Conservation (phyloP, 768 basidiomycete genomes). For the Omphalotus guepiniiformis region DNA sequence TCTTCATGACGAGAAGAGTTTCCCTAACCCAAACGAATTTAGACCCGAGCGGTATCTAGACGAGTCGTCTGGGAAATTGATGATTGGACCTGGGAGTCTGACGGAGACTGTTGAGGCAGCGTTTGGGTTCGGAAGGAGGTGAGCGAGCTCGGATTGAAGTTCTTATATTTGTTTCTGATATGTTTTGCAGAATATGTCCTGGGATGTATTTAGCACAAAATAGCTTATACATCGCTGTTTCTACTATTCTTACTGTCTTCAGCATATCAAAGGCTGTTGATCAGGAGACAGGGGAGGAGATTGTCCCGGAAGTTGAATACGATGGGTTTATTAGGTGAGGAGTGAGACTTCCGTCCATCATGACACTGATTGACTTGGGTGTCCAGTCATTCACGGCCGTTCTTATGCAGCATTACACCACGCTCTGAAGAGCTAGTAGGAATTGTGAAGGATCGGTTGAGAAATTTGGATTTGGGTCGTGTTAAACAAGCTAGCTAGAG, state of each 20-base stretch:
- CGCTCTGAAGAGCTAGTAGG: background rate
- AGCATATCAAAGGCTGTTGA: background rate
- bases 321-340: constrained; percentile 1
- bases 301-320: background rate
- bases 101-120: background rate
- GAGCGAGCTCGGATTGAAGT: background rate
- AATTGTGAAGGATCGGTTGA: background rate
- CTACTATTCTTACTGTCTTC: background rate
- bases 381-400: constrained; percentile 1
- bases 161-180: background rate
- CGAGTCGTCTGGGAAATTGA: background rate
- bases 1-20: constrained; percentile 13
- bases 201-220: background rate
- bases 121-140: background rate
- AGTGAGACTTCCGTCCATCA: background rate
- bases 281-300: background rate
- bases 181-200: background rate
- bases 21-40: constrained; percentile 22
- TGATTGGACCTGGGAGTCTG: background rate
- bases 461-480: too few relatives aligned
- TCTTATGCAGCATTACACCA: background rate
- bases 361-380: background rate
- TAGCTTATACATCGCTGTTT: background rate
- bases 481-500: too few relatives aligned
- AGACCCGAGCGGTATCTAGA: constrained; percentile 4